Evolutionary conservation across 331 rosid species (phyloP).

Genomic region (Rosa hybrid): DNA sequence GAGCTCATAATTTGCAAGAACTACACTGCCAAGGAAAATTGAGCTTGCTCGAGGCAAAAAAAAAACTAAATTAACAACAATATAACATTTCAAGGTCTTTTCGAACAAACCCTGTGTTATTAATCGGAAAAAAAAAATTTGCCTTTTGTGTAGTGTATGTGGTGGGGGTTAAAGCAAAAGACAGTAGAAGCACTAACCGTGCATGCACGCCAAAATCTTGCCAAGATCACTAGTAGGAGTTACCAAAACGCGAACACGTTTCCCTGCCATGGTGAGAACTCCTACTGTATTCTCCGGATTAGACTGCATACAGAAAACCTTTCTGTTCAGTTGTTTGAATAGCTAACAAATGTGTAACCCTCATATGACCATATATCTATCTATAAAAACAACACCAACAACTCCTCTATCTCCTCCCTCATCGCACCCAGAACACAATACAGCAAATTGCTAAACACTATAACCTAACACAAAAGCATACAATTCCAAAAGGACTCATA

Average conservation of each 20-base stretch:
- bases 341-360: background rate
- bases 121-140: no score
- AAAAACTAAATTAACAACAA: no score
- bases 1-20: background rate
- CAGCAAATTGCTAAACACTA: background rate
- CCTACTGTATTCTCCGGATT: conserved; percentile 97
- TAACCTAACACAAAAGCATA: background rate
- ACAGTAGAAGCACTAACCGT: conserved; percentile 52
- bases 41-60: background rate
- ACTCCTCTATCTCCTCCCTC: background rate
- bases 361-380: background rate
- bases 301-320: conserved; percentile 50
- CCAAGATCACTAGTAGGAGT: conserved; percentile 95
- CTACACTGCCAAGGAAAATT: background rate
- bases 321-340: background rate
- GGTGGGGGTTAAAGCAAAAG: background rate
- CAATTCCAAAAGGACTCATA: background rate
- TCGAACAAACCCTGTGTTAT: background rate
- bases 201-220: conserved; percentile 92
- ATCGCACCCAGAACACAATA: background rate
- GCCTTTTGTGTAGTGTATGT: background rate
- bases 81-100: background rate
- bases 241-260: conserved; percentile 90
- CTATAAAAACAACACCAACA: conserved; percentile 6
- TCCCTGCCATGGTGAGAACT: conserved; percentile 93